phyloP scores from a whole-genome alignment of 352 stramenopile genomes.

The Phytophthora brassicae region DNA sequence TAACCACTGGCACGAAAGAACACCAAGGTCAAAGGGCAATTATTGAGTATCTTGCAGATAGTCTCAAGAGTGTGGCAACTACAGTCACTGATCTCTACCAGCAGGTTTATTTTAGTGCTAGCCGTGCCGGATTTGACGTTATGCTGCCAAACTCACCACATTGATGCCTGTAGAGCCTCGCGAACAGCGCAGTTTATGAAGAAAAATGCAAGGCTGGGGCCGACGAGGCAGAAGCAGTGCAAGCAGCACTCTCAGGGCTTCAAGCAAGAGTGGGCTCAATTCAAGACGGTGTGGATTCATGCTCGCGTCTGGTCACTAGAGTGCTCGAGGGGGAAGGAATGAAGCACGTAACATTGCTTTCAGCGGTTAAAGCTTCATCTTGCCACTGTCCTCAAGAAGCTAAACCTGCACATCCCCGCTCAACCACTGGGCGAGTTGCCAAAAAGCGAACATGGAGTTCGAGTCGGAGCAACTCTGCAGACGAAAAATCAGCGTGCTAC shows the following conservation, averaged over 20 bases:
- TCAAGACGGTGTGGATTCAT: conserved; percentile 27
- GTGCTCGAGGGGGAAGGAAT: conserved; percentile 11
- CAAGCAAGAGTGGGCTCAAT: conserved; percentile 23
- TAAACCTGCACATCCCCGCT: background rate
- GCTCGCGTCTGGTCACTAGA: conserved; percentile 17
- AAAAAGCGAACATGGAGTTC: conserved; percentile 25
- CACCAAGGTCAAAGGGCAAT: conserved; percentile 12
- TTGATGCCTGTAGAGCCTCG: conserved; percentile 14
- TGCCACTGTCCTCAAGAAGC: conserved; percentile 20
- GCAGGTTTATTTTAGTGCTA: conserved; percentile 28
- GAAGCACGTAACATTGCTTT: conserved; percentile 26
- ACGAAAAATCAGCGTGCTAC: background rate
- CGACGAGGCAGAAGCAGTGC: conserved; percentile 18
- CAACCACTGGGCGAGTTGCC: background rate
- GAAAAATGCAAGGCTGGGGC: conserved; percentile 15
- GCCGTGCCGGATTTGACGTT: background rate
- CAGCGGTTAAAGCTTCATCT: conserved; percentile 20
- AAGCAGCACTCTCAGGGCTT: conserved; percentile 23
- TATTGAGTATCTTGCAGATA: conserved; percentile 15
- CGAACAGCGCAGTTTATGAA: conserved; percentile 12
- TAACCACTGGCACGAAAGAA: conserved; percentile 4
- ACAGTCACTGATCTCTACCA: conserved; percentile 28
- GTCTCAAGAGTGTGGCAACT: conserved; percentile 18
- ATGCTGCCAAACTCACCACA: conserved; percentile 13
- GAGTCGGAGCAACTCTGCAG: background rate